A percentile compares a stretch with the other conserved stretches of the same genome.
Conservation (phyloP, 2,329 filamentous ascomycete genomes). For the Xylariaceae sp. region DNA sequence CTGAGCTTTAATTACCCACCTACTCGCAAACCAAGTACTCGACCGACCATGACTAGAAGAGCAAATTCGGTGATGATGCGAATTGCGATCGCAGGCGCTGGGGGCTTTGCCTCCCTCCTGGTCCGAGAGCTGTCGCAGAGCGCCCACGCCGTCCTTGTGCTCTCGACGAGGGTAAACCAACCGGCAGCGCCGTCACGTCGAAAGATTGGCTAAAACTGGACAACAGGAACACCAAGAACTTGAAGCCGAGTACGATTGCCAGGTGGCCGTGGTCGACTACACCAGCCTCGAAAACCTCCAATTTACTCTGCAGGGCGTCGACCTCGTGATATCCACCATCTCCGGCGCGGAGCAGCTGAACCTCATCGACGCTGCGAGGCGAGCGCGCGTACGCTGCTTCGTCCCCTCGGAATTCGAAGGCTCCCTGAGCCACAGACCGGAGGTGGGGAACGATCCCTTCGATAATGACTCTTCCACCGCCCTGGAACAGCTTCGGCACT, state of each 20-base stretch:
- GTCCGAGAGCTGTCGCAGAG: conserved; percentile 64
- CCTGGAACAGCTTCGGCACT: conserved; percentile 51
- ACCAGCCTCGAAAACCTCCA: conserved; percentile 57
- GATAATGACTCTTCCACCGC: conserved; percentile 64
- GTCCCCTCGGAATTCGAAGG: conserved; percentile 79
- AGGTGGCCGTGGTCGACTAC: conserved; percentile 73
- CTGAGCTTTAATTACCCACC: conserved; percentile 20
- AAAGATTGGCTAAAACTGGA: conserved; percentile 18
- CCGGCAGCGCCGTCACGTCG: neutral
- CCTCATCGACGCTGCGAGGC: conserved; percentile 71
- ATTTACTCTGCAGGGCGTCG: conserved; percentile 70
- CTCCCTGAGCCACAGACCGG: conserved; percentile 55
- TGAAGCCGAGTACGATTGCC: conserved; percentile 57
- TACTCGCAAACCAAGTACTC: conserved; percentile 7
- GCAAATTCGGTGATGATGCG: conserved; percentile 53
- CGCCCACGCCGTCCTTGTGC: conserved; percentile 69
- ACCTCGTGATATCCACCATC: conserved; percentile 76
- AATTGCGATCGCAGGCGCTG: conserved; percentile 64
- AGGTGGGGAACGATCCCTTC: conserved; percentile 54
- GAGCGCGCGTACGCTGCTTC: conserved; percentile 67
- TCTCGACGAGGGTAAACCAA: conserved; percentile 64
- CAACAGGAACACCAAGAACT: conserved; percentile 58
- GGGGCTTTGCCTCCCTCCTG: conserved; percentile 60
- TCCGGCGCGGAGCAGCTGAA: conserved; percentile 67
- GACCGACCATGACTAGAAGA: conserved; percentile 31